phyloP scores from a whole-genome alignment of 2,329 filamentous ascomycete genomes.

The Immersiporthe knoxdaviesiana region DNA sequence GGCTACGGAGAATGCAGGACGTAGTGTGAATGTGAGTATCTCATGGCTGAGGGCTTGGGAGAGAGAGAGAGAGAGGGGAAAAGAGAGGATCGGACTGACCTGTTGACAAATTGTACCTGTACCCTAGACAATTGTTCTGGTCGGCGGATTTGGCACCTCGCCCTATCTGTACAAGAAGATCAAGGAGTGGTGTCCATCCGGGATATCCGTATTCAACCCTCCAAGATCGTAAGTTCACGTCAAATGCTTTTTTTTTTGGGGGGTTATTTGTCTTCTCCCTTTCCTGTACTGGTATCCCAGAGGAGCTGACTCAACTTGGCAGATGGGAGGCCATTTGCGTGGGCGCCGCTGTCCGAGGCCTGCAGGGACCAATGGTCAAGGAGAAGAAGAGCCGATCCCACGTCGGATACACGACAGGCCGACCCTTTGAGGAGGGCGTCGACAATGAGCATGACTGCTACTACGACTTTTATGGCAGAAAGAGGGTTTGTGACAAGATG shows the following conservation, averaged over 20 bases:
- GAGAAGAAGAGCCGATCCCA: constrained; percentile 17
- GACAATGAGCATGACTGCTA: constrained; percentile 7
- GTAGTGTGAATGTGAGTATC: constrained; percentile 5
- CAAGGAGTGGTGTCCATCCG: constrained; percentile 8
- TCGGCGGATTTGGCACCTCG: constrained; percentile 11
- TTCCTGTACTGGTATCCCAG: too few relatives aligned
- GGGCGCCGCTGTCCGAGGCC: constrained; percentile 9
- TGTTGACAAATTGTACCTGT: background rate
- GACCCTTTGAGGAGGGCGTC: background rate
- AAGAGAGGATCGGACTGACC: background rate
- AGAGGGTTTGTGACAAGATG: constrained; percentile 12
- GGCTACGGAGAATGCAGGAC: constrained; percentile 1
- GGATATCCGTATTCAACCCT: constrained; percentile 3
- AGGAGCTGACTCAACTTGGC: background rate
- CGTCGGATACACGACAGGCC: constrained; percentile 2
- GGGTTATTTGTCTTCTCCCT: too few relatives aligned
- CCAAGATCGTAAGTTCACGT: background rate
- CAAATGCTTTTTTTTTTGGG: too few relatives aligned
- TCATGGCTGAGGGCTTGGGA: background rate
- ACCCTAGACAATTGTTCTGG: constrained; percentile 9
- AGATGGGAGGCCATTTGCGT: constrained; percentile 17
- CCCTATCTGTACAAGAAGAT: constrained; percentile 9
- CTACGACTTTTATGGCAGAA: constrained; percentile 6
- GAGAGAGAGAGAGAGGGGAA: background rate
- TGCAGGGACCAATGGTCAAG: constrained; percentile 8